These are phyloP conservation scores for Hymenoscyphus fraxineus DNA, from an alignment of 2,329 filamentous ascomycete species.

Conservation along the genomic window DNA sequence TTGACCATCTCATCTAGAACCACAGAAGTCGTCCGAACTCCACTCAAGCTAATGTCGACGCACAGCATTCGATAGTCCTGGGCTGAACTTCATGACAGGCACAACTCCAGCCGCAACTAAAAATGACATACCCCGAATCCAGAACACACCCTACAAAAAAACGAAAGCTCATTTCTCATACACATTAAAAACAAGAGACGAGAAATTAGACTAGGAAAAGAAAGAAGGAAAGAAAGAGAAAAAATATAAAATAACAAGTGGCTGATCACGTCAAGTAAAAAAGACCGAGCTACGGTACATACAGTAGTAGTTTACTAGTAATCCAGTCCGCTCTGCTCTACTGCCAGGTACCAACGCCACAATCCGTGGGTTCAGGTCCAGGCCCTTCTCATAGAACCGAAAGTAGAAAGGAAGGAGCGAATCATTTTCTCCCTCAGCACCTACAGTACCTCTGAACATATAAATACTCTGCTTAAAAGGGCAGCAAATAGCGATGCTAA, in stretches of 20 bases:
- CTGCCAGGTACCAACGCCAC: too few species aligned
- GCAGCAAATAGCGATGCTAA: too few species aligned
- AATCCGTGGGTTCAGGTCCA: too few species aligned
- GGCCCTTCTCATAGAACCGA: too few species aligned
- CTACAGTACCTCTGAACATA: too few species aligned
- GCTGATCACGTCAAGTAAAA: neutral
- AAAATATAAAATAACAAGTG: neutral
- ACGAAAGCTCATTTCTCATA: neutral
- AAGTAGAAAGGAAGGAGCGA: too few species aligned
- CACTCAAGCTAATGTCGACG: neutral
- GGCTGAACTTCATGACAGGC: neutral
- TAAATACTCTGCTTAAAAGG: too few species aligned
- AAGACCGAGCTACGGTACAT: too few species aligned
- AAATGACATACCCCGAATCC: neutral
- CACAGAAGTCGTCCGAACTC: neutral
- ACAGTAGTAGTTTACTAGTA: too few species aligned
- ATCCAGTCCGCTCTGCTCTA: too few species aligned
- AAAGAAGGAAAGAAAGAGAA: neutral
- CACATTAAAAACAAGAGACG: neutral
- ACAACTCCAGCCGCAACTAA: constrained; percentile 1
- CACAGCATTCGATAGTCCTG: constrained; percentile 1
- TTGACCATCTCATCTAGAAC: neutral
- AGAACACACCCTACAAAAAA: neutral
- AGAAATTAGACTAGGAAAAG: neutral
- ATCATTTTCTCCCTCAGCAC: too few species aligned